Conservation (phyloP, 2,329 filamentous ascomycete species). For the Samsoniella hepiali region DNA sequence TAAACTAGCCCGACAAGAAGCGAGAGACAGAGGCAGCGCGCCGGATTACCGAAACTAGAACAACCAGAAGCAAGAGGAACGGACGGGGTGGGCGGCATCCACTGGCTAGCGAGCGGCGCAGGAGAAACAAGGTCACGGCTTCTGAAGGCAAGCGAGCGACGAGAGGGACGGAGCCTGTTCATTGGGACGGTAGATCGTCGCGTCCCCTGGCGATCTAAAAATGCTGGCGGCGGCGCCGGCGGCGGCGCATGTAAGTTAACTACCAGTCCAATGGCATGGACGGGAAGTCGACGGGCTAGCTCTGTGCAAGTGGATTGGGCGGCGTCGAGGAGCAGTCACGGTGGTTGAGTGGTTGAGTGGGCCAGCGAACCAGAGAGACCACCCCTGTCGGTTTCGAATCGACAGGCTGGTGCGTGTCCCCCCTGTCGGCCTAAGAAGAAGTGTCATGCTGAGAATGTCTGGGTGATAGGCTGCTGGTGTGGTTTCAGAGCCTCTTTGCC, state of each 20-base stretch:
- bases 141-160: background rate
- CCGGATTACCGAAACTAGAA: conserved; percentile 30
- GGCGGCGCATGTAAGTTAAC: background rate
- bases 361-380: no score
- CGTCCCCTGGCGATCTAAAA: conserved; percentile 5
- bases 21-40: conserved; percentile 24
- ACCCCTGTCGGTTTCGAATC: conserved; percentile 9
- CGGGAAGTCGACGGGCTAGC: background rate
- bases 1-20: conserved; percentile 23
- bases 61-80: background rate
- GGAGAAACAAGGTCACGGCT: conserved; percentile 27
- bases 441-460: background rate
- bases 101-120: background rate
- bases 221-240: conserved; percentile 11
- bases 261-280: background rate
- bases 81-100: conserved; percentile 3
- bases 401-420: background rate
- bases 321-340: background rate
- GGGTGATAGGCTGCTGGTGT: background rate
- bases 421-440: background rate
- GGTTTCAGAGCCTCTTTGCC: conserved; percentile 17
- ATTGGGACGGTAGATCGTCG: background rate
- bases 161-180: background rate
- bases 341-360: no score
- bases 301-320: background rate